Conservation (phyloP, 2,329 filamentous ascomycete genomes). For the Ophiostoma ips region DNA sequence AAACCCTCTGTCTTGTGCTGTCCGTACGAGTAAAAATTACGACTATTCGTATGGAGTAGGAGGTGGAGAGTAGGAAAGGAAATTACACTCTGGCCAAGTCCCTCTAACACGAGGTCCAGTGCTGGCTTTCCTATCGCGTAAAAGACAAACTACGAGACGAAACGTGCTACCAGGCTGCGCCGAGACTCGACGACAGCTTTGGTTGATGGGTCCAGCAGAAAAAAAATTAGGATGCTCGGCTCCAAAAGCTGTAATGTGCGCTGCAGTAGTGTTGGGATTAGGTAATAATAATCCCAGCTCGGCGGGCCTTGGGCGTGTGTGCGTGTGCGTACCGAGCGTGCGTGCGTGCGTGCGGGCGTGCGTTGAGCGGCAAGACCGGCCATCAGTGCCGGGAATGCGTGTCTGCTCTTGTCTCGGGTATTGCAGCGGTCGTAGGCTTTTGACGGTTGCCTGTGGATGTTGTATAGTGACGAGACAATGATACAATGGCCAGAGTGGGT, state of each 20-base stretch:
- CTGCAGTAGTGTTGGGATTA: background rate
- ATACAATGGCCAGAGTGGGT: background rate
- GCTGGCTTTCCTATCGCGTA: background rate
- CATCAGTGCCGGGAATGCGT: too few species aligned
- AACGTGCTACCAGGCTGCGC: background rate
- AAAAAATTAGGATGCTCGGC: background rate
- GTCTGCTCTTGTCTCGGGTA: too few species aligned
- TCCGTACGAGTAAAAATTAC: too few species aligned
- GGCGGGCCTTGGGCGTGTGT: too few species aligned
- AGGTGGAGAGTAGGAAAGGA: too few species aligned
- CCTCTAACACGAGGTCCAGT: too few species aligned
- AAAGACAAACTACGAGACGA: background rate
- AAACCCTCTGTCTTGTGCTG: too few species aligned
- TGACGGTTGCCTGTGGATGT: background rate
- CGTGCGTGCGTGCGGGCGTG: too few species aligned
- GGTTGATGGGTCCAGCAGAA: background rate
- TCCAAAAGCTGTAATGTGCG: background rate
- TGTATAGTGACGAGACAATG: background rate
- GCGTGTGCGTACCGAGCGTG: too few species aligned
- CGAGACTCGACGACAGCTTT: background rate
- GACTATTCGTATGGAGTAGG: too few species aligned
- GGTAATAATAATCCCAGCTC: background rate
- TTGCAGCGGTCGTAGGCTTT: background rate
- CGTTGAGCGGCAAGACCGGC: too few species aligned
- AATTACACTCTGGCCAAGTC: too few species aligned